Base-by-base conservation (phyloP, 192 early-diverging fungal species). In the Coemansia interrupta region DNA sequence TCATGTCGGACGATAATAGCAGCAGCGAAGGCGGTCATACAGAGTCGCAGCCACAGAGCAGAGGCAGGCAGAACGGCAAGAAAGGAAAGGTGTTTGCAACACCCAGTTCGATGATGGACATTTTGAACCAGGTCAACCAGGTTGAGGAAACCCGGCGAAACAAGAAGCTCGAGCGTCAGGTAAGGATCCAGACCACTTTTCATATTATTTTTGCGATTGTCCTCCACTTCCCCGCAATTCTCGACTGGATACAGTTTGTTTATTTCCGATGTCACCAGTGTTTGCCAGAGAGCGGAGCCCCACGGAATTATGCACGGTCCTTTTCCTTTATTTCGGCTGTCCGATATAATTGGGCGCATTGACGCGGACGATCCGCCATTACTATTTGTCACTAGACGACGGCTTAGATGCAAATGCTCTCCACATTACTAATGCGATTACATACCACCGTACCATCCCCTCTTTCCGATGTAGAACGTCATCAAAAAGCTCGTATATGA, bases 151-250 rank as follows among this genome's bases (percentile, higher is more conserved):
- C 52, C 46, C 72, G 62, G 43, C 43, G 64, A 24, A 46, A 61
- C 47, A 68, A 68, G 23, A 75, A 75, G 59, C 60, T 69, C 20
- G 44, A 65, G 45, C 72, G 72, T 5, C 72, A 75, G 70, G 70
- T 67, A 73, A 49, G 64, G 14, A 22, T 15, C 5, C 22, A 19
- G 14, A 54, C 45, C 3, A 36, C 0, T 19, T 36, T 36, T 36
- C n/a, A n/a, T n/a, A 1, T 36, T 36, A 3, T 36, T 11, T 36
- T 10, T 3, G 32, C 32, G 10, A 36, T 36, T 36, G 32, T 36
- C 32, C 32, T 36, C 32, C 5, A 36, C 32, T 36, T 36, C 32
- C 32, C 32, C 32, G 10, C 8, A 11, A 10, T 36, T 6, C 10
- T 36, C 8, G 10, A 36, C 32, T 36, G 32, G 32, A 10, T 11